Percentiles rank a stretch among this genome's conserved stretches.
These are phyloP conservation scores for Amyloporia xantha DNA, from an alignment of 768 basidiomycete species.

Conservation along the genomic window DNA sequence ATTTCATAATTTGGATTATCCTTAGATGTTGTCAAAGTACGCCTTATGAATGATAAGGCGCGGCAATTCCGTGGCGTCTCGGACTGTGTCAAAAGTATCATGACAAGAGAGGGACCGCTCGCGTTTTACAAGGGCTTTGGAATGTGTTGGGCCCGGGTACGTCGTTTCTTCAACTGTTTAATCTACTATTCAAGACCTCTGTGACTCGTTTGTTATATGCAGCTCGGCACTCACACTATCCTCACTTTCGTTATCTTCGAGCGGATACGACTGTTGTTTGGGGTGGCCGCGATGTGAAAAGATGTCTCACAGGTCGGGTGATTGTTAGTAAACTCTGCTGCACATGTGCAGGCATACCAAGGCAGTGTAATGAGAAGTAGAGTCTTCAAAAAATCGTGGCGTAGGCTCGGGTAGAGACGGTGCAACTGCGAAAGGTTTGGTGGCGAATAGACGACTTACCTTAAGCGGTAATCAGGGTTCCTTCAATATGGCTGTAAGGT, in stretches of 20 bases:
- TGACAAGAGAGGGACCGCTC: conserved; percentile 25
- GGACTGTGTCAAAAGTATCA: conserved; percentile 25
- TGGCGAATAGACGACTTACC: too few species aligned
- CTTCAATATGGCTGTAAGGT: too few species aligned
- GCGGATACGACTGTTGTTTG: conserved; percentile 24
- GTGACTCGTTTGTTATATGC: too few species aligned
- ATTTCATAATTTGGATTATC: too few species aligned
- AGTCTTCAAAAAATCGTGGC: too few species aligned
- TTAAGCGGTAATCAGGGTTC: too few species aligned
- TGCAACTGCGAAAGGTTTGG: too few species aligned
- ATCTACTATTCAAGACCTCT: not conserved
- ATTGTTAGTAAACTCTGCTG: too few species aligned
- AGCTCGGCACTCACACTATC: conserved; percentile 32
- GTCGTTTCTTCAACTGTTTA: conserved; percentile 7
- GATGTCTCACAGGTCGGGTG: too few species aligned
- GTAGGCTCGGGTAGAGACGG: too few species aligned
- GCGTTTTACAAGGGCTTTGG: conserved; percentile 34
- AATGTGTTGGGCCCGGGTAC: conserved; percentile 34
- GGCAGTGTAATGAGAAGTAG: too few species aligned
- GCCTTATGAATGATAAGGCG: conserved; percentile 32
- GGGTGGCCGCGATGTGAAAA: conserved; percentile 27
- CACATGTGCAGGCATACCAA: too few species aligned
- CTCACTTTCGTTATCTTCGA: conserved; percentile 30
- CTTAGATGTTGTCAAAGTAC: conserved; percentile 31
- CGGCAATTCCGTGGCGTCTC: conserved; percentile 22